phyloP scores from a whole-genome alignment of 176 grass and related monocot species.

The Oryza officinalis region DNA sequence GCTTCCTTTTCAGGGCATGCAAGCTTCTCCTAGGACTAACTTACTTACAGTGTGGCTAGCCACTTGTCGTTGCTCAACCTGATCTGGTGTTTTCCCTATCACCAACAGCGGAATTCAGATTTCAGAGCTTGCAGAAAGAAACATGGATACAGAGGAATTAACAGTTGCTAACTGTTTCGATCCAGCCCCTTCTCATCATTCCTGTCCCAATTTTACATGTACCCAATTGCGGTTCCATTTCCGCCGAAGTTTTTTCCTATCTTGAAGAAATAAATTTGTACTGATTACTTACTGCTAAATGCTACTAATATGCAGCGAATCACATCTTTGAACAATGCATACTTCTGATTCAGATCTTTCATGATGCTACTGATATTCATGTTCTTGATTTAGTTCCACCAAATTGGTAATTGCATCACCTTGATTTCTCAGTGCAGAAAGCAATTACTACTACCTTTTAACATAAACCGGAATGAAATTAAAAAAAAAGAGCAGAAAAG shows the following conservation, averaged over 20 bases:
- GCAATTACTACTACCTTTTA: not conserved
- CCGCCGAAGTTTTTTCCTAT: not conserved
- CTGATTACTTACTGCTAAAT: not conserved
- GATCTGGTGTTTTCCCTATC: conserved; percentile 23
- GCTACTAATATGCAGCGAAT: not conserved
- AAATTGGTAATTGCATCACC: not conserved
- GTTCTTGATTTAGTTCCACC: not conserved
- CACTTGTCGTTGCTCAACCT: not conserved
- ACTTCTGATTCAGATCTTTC: not conserved
- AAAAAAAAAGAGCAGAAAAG: not conserved
- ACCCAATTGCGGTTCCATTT: not conserved
- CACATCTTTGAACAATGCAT: not conserved
- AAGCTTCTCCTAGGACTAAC: not conserved
- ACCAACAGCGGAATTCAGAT: not conserved
- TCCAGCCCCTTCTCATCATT: not conserved
- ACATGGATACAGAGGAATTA: not conserved
- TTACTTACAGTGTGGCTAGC: not conserved
- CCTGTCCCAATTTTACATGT: not conserved
- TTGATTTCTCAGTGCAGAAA: not conserved
- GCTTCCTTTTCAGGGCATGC: not conserved
- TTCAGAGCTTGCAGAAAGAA: not conserved
- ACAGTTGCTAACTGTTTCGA: not conserved
- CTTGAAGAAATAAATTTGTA: not conserved
- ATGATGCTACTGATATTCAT: not conserved
- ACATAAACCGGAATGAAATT: not conserved